Evolutionary conservation across 202 grass and related monocot genomes (phyloP), one percentile per base, ranked within the genome.

Genomic region (Musa balbisiana): DNA sequence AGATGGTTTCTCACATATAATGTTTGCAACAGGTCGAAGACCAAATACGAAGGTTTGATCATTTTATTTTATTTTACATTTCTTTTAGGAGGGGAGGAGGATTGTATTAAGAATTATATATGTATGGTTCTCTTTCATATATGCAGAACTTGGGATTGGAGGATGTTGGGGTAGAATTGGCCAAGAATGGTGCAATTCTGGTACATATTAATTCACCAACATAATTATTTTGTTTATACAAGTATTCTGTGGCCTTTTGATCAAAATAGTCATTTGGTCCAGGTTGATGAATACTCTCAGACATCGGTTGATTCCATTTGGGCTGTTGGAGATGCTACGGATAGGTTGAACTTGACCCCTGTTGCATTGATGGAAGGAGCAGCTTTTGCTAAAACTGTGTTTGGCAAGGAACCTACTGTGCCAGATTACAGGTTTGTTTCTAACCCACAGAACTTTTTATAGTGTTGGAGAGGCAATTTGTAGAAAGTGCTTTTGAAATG

Each of bases 351-450:
- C 77, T 80, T 98, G 81, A 98, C 91, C 10, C 91, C 94, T 53
- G 88, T 98, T 80, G 94, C 94, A 72, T 68, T 98, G 43, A 94
- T 98, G 91, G 94, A 98, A 89, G 94, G 91, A 78, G 84, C 81
- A 62, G 88, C 88, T 80, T 85, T 98, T 83, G 88, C 83, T 15
- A 92, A 82, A 80, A 90, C 88, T 55, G n/a, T 83, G 10, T 98
- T 98, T 69, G 79, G 80, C 13, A 84, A 87, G 82, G 86, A 98
- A 91, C 85, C 81, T 65, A 90, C 88, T 25, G 92, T 89, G 86
- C 91, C 95, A 83, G 87, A 98, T 89, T 85, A 92, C 69, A 81
- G 53, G 55, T 60, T 25, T 52, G 76, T 58, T 43, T 43, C 33
- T 5, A 43, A 52, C 65, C 49, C 62, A 20, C 8, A 70, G 1